Evolutionary conservation across 2,329 filamentous ascomycete genomes (phyloP).

Genomic region (Fusarium domesticum): DNA sequence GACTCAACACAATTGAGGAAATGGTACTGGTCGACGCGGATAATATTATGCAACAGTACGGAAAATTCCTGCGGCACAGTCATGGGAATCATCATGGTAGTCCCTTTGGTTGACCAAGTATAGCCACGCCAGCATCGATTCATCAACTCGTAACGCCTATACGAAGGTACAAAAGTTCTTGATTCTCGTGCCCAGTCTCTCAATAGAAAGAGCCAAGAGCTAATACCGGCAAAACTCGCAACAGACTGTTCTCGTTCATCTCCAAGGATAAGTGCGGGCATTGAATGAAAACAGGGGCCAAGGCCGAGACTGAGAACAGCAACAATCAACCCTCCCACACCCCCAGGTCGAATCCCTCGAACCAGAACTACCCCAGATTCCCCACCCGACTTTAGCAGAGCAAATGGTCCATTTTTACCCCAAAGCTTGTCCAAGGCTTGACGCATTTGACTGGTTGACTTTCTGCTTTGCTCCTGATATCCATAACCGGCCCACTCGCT

Average conservation of each 20-base stretch:
- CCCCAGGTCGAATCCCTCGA: not conserved
- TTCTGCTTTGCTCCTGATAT: not conserved
- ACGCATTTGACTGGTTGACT: not conserved
- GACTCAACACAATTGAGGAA: too few relatives aligned
- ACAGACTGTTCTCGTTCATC: not conserved
- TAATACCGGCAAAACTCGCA: not conserved
- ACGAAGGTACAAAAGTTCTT: too few relatives aligned
- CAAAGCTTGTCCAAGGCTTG: not conserved
- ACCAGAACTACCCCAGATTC: not conserved
- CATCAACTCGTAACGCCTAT: too few relatives aligned
- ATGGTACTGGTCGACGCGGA: too few relatives aligned
- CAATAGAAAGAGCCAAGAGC: too few relatives aligned
- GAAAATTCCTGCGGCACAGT: too few relatives aligned
- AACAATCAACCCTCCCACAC: not conserved
- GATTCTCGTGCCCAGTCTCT: too few relatives aligned
- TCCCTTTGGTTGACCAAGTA: too few relatives aligned
- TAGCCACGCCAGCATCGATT: too few relatives aligned
- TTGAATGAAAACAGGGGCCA: not conserved
- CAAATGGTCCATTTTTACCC: slow-evolving; percentile 3
- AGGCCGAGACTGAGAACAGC: not conserved
- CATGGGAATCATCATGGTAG: too few relatives aligned
- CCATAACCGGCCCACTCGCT: slow-evolving; percentile 26
- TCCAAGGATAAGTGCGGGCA: not conserved
- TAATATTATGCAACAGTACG: too few relatives aligned
- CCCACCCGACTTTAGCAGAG: not conserved